phyloP scores from a whole-genome alignment of 495 filamentous ascomycete genomes.

The Aspergillus sclerotiicarbonarius region DNA sequence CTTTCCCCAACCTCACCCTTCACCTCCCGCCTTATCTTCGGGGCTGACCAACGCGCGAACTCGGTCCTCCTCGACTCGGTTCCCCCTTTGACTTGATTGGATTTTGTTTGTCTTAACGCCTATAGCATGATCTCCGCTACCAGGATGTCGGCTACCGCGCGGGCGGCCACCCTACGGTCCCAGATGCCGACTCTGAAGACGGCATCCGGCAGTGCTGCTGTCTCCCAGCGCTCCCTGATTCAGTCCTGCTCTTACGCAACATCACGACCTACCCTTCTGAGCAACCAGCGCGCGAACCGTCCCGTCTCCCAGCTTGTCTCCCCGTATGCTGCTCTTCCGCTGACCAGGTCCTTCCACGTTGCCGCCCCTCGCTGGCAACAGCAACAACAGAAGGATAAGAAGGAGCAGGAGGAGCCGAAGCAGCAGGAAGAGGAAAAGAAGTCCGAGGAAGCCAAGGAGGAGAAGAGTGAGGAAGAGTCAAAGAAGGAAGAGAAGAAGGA shows the following conservation, averaged over 20 bases:
- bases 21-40: not conserved
- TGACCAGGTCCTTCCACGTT: conserved; percentile 45
- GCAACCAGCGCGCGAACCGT: conserved; percentile 18
- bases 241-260: conserved; percentile 37
- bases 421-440: conserved; percentile 51
- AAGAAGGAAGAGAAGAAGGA: conserved; percentile 67
- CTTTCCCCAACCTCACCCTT: conserved; percentile 25
- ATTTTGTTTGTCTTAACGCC: conserved; percentile 5
- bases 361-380: conserved; percentile 37
- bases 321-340: conserved; percentile 38
- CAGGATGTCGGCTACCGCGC: conserved; percentile 41
- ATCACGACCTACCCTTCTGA: conserved; percentile 11
- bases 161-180: conserved; percentile 42
- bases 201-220: conserved; percentile 50
- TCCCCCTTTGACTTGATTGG: conserved; percentile 7
- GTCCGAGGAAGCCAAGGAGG: conserved; percentile 44
- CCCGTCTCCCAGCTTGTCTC: conserved; percentile 37
- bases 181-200: conserved; percentile 34
- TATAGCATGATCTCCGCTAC: conserved; percentile 45
- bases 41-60: too few species aligned
- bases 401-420: conserved; percentile 20
- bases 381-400: conserved; percentile 43
- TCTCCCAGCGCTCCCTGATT: conserved; percentile 59
- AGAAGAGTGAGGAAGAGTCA: conserved; percentile 42
- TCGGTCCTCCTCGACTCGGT: not conserved